Base-by-base conservation (phyloP, 345 rosid species). In the Arabis alpina region DNA sequence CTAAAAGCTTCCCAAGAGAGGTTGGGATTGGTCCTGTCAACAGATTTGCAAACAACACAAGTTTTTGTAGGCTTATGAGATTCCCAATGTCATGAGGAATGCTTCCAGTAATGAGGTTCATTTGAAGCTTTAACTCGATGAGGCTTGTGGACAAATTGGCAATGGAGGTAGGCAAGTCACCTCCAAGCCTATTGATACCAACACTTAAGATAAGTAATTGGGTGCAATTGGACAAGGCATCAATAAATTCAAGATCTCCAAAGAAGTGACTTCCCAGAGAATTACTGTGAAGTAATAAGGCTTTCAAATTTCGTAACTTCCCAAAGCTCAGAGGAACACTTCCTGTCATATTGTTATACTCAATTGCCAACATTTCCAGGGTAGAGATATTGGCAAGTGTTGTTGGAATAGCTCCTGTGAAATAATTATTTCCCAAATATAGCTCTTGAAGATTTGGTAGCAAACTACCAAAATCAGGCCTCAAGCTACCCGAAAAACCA, bases 161-260 rank as follows among this genome's bases (percentile, higher is more conserved):
- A 10, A 66, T 43, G 43, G 62, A 53, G 43, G 43, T 10, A 12
- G 71, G 71, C 61, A 69, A 57, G 8, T 57, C 43, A 58, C 73
- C 66, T 0, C 73, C 73, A 12, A 69, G 43, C 47, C 48, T 56
- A 32, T 57, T 69, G 5, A 5, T 0, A 55, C 34, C 47, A 7
- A 58, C 55, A 34, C n/a, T 15, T 34, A 69, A 24, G 13, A 2
- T 30, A 1, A 16, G 37, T 48, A 69, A 10, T 7, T 34, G 25
- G 23, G 65, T 70, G 27, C 74, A 70, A 1, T 70, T 70, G 6
- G 57, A 19, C 40, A 70, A 48, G 13, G 56, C 15, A 47, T 8
- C 74, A 57, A 70, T 7, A 49, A 70, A 70, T 0, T 24, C 50
- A 48, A 70, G 74, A 59, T 70, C 74, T 16, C 54, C 66, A 70